Percentiles rank a stretch among this genome's conserved stretches.
Evolutionary conservation across 495 filamentous ascomycete species (phyloP).

Genomic region (Rhypophila decipiens): DNA sequence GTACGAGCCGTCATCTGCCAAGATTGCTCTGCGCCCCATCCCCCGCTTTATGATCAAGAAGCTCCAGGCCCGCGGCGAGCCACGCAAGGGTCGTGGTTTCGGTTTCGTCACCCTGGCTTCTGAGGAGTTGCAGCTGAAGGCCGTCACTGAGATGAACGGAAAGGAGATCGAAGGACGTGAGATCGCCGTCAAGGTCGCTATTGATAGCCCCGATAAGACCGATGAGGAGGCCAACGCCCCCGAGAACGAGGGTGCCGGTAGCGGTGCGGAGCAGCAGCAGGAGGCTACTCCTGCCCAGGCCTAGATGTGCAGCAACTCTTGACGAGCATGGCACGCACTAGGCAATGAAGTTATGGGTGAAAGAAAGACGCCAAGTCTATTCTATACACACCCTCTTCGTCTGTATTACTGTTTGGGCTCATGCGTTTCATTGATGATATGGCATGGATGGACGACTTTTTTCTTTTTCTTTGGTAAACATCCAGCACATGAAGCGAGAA

Average conservation of each 20-base stretch:
- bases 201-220: constrained; percentile 98
- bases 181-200: constrained; percentile 99
- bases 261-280: constrained; percentile 39
- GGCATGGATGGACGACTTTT: constrained; percentile 26
- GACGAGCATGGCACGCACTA: constrained; percentile 18
- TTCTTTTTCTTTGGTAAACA: constrained; percentile 24
- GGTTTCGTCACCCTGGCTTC: constrained; percentile 94
- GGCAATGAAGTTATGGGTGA: constrained; percentile 16
- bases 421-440: constrained; percentile 28
- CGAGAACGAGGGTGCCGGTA: constrained; percentile 33
- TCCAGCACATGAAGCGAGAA: constrained; percentile 20
- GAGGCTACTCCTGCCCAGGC: constrained; percentile 21
- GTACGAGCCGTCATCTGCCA: constrained; percentile 86
- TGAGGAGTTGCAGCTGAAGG: constrained; percentile 95
- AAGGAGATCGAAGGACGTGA: constrained; percentile 97
- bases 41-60: constrained; percentile 99
- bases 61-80: constrained; percentile 93
- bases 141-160: constrained; percentile 95
- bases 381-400: constrained; percentile 23
- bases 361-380: constrained; percentile 21
- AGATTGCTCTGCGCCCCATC: constrained; percentile 96
- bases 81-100: constrained; percentile 98
- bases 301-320: constrained; percentile 17
- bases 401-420: constrained; percentile 29
- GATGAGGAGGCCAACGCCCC: constrained; percentile 63